Evolutionary conservation across 768 basidiomycete genomes (phyloP), one percentile per base, ranked within the genome.

Genomic region (Amanita molliuscula): DNA sequence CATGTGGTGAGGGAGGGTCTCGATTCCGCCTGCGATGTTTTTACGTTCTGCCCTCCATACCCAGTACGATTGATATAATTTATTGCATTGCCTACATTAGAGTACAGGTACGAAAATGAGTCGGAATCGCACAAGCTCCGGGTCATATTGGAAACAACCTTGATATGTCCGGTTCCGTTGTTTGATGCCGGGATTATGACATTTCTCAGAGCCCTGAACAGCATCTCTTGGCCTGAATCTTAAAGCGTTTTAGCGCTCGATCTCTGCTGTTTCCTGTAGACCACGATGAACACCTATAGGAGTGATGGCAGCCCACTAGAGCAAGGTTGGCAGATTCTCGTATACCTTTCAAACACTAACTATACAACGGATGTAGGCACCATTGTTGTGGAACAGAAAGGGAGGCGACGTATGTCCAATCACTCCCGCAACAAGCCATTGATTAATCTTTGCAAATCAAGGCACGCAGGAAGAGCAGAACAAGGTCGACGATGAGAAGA

Each of bases 381-480:
- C 16, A 11, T 5, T 13, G 7, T 3, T 21, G 38, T 18, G 6
- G 38, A 20, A 8, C 34, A 34, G 34, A 34, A n/a, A 29, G 43
- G 5, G 23, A 46, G 44, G 6, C 33, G 23, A n/a, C 31, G 44
- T 35, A 46, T 16, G 44, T 18, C 20, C 18, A 8, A 46, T 6
- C 13, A 8, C 16, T 23, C 16, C 20, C 10, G 10, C 28, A 11
- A 3, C n/a, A 16, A 16, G 4, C 6, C 46, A 33, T 23, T 33
- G 29, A 18, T 31, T 50, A 29, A 46, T 29, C 21, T 25, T 23
- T 20, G 23, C 21, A 20, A 6, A 25, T 35, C 18, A 43, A 47
- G 46, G 33, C n/a, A 37, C 75, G 1, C 77, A 79, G 52, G 62
- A 68, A 44, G 71, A 77, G 1, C 78, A 80, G 54, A 65, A 81